Percentiles rank a stretch among this genome's conserved stretches.
Evolutionary conservation across 352 stramenopile species (phyloP).

Genomic region (Phytopythium mirpurense): DNA sequence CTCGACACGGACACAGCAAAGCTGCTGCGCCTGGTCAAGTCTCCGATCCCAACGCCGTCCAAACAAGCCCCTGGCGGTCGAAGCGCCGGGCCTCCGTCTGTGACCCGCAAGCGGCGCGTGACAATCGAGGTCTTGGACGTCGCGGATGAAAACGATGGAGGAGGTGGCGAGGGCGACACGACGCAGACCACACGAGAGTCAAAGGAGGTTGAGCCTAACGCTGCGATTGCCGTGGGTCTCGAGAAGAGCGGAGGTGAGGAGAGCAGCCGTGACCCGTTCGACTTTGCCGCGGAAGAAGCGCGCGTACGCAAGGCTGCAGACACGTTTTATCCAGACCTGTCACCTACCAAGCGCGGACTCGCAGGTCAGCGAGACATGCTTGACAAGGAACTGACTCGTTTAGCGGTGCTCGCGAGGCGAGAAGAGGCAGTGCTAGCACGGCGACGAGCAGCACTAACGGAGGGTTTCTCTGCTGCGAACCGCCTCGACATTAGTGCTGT

Average conservation of each 20-base stretch:
- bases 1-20: constrained; percentile 54
- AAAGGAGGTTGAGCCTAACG: too few species aligned
- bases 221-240: background rate
- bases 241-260: background rate
- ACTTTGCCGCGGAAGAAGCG: constrained; percentile 47
- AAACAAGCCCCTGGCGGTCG: background rate
- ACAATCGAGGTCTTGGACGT: constrained; percentile 73
- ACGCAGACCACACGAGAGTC: background rate
- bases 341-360: constrained; percentile 43
- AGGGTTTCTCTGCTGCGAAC: constrained; percentile 19
- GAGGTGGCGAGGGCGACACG: background rate
- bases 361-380: constrained; percentile 35
- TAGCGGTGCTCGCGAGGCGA: constrained; percentile 21
- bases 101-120: constrained; percentile 28
- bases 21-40: constrained; percentile 56
- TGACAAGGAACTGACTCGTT: constrained; percentile 29
- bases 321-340: constrained; percentile 55
- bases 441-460: constrained; percentile 15
- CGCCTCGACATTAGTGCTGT: constrained; percentile 46
- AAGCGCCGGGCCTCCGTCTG: constrained; percentile 2
- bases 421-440: constrained; percentile 18
- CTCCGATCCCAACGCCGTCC: constrained; percentile 10
- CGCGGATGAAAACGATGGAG: constrained; percentile 17
- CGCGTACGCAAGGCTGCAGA: constrained; percentile 48
- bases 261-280: constrained; percentile 14